Evolutionary conservation across 257 asterid genomes (phyloP).

Genomic region (Rubia yunnanensis): DNA sequence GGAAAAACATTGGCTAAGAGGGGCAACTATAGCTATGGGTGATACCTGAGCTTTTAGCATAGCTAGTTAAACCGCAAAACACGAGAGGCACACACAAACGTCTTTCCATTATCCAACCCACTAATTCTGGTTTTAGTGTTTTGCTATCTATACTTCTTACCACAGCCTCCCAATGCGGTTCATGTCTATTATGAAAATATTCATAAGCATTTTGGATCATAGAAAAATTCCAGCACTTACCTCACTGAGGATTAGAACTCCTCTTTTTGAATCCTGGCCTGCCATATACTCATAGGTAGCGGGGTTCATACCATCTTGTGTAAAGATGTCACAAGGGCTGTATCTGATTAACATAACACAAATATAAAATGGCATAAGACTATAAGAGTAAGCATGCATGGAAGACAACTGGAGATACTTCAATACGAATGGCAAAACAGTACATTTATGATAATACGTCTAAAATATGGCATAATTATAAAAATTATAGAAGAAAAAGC

Average conservation of each 20-base stretch:
- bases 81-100: not conserved
- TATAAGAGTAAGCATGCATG: constrained; percentile 10
- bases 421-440: not conserved
- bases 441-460: not conserved
- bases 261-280: constrained; percentile 80
- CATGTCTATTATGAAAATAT: not conserved
- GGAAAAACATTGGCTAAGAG: not conserved
- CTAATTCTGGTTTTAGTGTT: not conserved
- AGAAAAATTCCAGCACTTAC: constrained; percentile 26
- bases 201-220: not conserved
- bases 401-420: not conserved
- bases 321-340: constrained; percentile 92
- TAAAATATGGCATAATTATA: not conserved
- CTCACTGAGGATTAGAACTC: constrained; percentile 95
- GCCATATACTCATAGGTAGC: constrained; percentile 99
- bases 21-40: not conserved
- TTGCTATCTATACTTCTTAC: not conserved
- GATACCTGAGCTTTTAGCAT: not conserved
- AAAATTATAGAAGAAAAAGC: not conserved
- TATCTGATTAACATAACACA: constrained; percentile 43
- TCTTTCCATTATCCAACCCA: not conserved
- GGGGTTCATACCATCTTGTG: constrained; percentile 98
- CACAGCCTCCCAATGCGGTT: not conserved
- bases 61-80: not conserved
- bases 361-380: constrained; percentile 14